Evolutionary conservation across 2,329 filamentous ascomycete genomes (phyloP), one percentile per base, ranked within the genome.

Genomic region (Pestalotiopsis sp.): DNA sequence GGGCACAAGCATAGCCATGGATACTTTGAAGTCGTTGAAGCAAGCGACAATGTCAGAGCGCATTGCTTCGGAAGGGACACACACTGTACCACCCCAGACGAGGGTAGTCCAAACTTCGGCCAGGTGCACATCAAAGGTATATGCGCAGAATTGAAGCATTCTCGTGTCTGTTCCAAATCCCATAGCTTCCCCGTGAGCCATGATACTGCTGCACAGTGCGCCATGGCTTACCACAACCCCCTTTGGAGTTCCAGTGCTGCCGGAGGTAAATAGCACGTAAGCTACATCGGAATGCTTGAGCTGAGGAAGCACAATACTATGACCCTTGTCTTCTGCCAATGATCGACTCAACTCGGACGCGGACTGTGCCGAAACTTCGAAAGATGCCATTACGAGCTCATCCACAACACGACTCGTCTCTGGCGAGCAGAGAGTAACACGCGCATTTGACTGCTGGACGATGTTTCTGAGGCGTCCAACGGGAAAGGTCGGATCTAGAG

Each of bases 181-280:
- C 14, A 59, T 20, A 11, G 27, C 17, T 2, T 17, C 2, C 17
- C n/a, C 31, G 4, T 36, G 31, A 31, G 17, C 14, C 9, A 23
- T 23, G 25, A 63, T 38, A 25, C 23, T 63, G 36, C 58, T 63
- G 12, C 23, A 41, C 9, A 67, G 7, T 14, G 17, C 25, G 14
- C 14, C n/a, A 36, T 67, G 66, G 25, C 20, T 20, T 20, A 67
- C 13, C 6, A 64, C 58, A 11, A 67, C 38, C 6, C 66, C 66
- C 58, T 67, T 67, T 4, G 66, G 66, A 17, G n/a, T 27, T 11
- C 66, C 66, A n/a, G 66, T 67, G 57, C 25, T 39, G 1, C 66
- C 66, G 13, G 66, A 63, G 12, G 66, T 67, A 58, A 63, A 67
- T 11, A 41, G 7, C 12, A 67, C 27, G 36, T 14, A 67, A 20